A percentile compares a stretch with the other conserved stretches of the same genome.
Evolutionary conservation across 345 rosid species (phyloP).

Genomic region (Physaria fendleri): DNA sequence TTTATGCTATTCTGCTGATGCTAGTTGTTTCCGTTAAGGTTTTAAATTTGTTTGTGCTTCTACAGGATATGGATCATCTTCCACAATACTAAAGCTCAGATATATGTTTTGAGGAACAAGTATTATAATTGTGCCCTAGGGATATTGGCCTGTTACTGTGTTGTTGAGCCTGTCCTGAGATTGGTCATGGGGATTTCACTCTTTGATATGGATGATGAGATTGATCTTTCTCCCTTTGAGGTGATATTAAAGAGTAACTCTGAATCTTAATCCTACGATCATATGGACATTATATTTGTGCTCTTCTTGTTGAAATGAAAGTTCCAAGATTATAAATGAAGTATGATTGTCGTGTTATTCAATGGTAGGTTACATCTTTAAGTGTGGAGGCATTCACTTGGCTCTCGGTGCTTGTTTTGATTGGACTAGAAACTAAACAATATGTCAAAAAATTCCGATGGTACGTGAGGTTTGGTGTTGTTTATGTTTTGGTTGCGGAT

Average conservation of each 20-base stretch:
- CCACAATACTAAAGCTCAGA: conserved; percentile 46
- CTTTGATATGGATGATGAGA: conserved; percentile 51
- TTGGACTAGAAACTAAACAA: conserved; percentile 53
- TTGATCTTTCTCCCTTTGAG: conserved; percentile 73
- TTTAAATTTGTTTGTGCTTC: conserved; percentile 34
- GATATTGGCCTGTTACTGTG: conserved; percentile 56
- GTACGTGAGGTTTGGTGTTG: conserved; percentile 77
- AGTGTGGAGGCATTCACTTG: conserved; percentile 66
- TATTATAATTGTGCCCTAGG: conserved; percentile 54
- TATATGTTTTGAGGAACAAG: conserved; percentile 57
- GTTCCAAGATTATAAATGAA: not conserved
- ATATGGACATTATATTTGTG: not conserved
- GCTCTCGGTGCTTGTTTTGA: conserved; percentile 70
- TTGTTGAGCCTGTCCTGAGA: conserved; percentile 70
- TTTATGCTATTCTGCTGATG: not conserved
- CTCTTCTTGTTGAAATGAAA: not conserved
- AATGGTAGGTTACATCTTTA: conserved; percentile 59
- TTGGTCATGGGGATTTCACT: conserved; percentile 59
- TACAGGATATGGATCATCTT: conserved; percentile 66
- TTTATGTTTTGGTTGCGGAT: conserved; percentile 81
- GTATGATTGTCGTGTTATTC: not conserved
- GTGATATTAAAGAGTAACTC: conserved; percentile 24
- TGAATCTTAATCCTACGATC: not conserved
- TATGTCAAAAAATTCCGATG: conserved; percentile 71
- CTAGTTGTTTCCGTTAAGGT: not conserved